Evolutionary conservation across 2,329 filamentous ascomycete genomes (phyloP).

Genomic region (Aspergillus sp.): DNA sequence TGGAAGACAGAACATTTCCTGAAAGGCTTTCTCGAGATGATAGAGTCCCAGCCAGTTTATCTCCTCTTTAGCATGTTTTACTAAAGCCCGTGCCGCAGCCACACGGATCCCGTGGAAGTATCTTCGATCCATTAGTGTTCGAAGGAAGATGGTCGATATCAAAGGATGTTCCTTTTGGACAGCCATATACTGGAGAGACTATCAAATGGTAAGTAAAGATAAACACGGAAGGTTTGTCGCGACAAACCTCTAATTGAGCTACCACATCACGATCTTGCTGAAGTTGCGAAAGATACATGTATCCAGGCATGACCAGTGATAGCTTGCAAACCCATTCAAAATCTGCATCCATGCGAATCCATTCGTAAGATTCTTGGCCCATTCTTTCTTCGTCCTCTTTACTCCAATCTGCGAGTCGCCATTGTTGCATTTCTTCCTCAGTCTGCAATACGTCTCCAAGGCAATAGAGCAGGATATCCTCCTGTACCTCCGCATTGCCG

Average conservation of each 20-base stretch:
- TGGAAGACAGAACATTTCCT: slow-evolving; percentile 82
- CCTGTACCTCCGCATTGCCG: slow-evolving; percentile 63
- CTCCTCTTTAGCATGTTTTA: slow-evolving; percentile 71
- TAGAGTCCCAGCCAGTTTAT: slow-evolving; percentile 75
- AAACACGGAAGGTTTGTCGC: neutral
- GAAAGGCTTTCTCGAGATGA: slow-evolving; percentile 83
- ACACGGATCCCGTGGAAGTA: slow-evolving; percentile 93
- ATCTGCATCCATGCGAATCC: slow-evolving; percentile 96
- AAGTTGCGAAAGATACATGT: slow-evolving; percentile 97
- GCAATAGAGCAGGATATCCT: slow-evolving; percentile 85
- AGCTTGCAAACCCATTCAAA: slow-evolving; percentile 96
- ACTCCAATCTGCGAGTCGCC: slow-evolving; percentile 86
- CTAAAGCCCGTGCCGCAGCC: slow-evolving; percentile 76
- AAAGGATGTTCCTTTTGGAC: slow-evolving; percentile 70
- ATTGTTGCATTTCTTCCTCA: slow-evolving; percentile 76
- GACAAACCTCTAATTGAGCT: slow-evolving; percentile 65
- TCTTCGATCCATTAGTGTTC: slow-evolving; percentile 84
- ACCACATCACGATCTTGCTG: slow-evolving; percentile 97
- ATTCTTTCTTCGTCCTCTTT: slow-evolving; percentile 85
- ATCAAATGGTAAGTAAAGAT: neutral
- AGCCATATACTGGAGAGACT: slow-evolving; percentile 73
- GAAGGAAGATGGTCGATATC: slow-evolving; percentile 82
- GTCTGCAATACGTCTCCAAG: slow-evolving; percentile 86
- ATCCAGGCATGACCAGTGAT: slow-evolving; percentile 78
- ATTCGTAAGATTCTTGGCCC: slow-evolving; percentile 96